These are phyloP conservation scores for Uronychia binucleata DNA, from an alignment of 73 alveolate species.

Conservation along the genomic window DNA sequence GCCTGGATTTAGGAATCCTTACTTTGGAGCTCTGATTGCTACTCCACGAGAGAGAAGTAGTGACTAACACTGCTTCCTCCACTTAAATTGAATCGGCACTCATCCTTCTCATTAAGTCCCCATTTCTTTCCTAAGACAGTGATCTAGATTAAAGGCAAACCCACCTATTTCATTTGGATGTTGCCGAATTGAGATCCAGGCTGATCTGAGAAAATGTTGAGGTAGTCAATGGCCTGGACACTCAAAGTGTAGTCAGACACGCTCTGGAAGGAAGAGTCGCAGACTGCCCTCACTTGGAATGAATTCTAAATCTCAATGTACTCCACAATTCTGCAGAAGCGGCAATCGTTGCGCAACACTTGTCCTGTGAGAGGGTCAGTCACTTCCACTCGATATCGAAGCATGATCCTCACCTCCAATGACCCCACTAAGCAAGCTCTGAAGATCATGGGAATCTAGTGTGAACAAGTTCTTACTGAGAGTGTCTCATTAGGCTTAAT, in stretches of 20 bases:
- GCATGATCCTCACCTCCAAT: background rate
- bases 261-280: background rate
- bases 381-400: background rate
- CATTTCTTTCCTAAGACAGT: background rate
- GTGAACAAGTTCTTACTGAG: too few species aligned
- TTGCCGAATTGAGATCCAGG: background rate
- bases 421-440: constrained; percentile 2
- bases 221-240: constrained; percentile 1
- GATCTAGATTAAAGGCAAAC: background rate
- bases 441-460: background rate
- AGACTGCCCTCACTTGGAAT: background rate
- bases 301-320: background rate
- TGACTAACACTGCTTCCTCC: background rate
- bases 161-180: background rate
- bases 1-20: background rate
- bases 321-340: background rate
- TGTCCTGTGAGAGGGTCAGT: background rate
- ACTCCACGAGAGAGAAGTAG: background rate
- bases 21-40: background rate
- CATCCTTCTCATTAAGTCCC: background rate
- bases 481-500: constrained; percentile 13
- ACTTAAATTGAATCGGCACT: background rate
- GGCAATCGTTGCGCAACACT: background rate
- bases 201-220: background rate
- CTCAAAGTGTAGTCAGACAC: background rate